phyloP scores from a whole-genome alignment of 305 asterid genomes.

The Caryopteris hybrid region DNA sequence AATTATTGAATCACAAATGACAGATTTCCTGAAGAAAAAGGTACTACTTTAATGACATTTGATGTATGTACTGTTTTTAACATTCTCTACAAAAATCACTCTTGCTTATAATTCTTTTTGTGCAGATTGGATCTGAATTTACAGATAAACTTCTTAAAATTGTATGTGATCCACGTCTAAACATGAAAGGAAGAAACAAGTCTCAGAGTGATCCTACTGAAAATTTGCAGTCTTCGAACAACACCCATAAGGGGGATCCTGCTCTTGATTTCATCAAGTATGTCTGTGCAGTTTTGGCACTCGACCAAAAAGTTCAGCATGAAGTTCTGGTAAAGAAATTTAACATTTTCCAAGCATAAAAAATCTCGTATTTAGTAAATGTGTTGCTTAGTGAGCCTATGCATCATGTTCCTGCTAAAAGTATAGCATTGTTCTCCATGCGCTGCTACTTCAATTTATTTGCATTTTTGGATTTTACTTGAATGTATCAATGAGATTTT shows the following conservation, averaged over 20 bases:
- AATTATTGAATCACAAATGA: conserved; percentile 72
- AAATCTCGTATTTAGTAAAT: background rate
- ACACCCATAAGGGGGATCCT: conserved; percentile 56
- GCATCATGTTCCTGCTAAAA: conserved; percentile 11
- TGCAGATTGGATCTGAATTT: conserved; percentile 80
- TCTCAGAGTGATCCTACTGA: conserved; percentile 46
- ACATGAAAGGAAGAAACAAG: conserved; percentile 35
- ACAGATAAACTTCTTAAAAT: conserved; percentile 83
- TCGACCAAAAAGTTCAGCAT: conserved; percentile 91
- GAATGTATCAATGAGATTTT: background rate
- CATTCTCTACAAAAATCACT: background rate
- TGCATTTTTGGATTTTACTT: background rate
- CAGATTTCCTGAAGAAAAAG: conserved; percentile 74
- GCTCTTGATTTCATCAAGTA: conserved; percentile 89
- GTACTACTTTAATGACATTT: conserved; percentile 26
- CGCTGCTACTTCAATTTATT: background rate
- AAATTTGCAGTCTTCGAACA: conserved; percentile 35
- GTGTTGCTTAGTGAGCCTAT: conserved; percentile 14
- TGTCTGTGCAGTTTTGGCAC: conserved; percentile 88
- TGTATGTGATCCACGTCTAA: conserved; percentile 77
- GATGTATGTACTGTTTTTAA: background rate
- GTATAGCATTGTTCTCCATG: conserved; percentile 7
- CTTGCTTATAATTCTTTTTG: conserved; percentile 19
- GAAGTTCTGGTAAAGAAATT: conserved; percentile 77
- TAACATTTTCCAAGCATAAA: conserved; percentile 7